A percentile compares a stretch with the other conserved stretches of the same genome.
Conservation (phyloP, 805 yeast genomes). For the Lipomyces yamadae region DNA sequence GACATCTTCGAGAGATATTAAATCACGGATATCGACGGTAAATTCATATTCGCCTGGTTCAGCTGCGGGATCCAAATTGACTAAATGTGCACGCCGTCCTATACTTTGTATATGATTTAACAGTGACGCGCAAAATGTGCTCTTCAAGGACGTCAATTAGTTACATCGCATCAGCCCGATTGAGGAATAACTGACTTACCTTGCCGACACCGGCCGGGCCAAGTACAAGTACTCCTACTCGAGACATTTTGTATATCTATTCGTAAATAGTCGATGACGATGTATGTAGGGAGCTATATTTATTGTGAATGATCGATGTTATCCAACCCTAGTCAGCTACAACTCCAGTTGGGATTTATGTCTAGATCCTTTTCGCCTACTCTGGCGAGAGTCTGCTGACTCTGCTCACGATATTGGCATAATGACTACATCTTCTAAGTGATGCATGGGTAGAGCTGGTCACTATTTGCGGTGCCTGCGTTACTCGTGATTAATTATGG, state of each 20-base stretch:
- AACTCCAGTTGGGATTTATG: no score
- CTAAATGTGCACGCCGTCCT: constrained; percentile 93
- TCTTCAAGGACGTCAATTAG: constrained; percentile 42
- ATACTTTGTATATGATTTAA: constrained; percentile 85
- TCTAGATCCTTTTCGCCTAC: no score
- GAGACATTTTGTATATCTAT: constrained; percentile 65
- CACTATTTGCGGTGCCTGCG: no score
- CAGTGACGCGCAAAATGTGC: constrained; percentile 88
- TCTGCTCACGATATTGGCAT: no score
- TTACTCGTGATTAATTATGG: no score
- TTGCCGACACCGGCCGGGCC: constrained; percentile 99
- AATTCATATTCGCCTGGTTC: constrained; percentile 91
- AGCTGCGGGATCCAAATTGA: constrained; percentile 96
- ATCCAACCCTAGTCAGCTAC: no score
- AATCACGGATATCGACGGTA: constrained; percentile 87
- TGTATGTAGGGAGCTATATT: no score
- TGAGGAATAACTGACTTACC: constrained; percentile 37
- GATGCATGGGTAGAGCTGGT: no score
- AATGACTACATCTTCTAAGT: no score
- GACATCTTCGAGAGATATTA: constrained; percentile 88
- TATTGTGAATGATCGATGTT: no score
- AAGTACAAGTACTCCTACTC: constrained; percentile 89
- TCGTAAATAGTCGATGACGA: not conserved
- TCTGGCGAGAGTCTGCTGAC: no score
- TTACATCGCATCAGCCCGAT: not conserved